Conservation (phyloP, 2,329 filamentous ascomycete genomes). For the Cercospora sp. region DNA sequence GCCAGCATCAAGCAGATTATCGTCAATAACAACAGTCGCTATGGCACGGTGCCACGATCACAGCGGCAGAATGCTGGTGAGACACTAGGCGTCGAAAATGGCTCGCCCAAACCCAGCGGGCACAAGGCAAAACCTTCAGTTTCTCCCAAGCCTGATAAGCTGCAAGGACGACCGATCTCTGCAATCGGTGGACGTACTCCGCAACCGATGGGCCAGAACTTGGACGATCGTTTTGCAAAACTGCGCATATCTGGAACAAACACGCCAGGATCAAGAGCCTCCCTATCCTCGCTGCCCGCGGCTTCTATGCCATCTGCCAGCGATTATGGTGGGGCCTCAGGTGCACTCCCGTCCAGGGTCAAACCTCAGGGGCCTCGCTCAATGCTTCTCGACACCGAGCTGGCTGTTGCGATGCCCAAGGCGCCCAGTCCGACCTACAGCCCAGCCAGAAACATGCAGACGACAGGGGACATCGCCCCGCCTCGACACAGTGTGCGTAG, state of each 20-base stretch:
- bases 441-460: slow-evolving; percentile 70
- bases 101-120: not conserved
- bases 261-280: slow-evolving; percentile 35
- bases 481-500: slow-evolving; percentile 66
- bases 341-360: not conserved
- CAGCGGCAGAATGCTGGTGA: slow-evolving; percentile 11
- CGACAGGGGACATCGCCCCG: slow-evolving; percentile 64
- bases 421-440: slow-evolving; percentile 75
- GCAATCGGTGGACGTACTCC: slow-evolving; percentile 37
- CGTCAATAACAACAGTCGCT: slow-evolving; percentile 55
- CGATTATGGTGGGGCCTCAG: slow-evolving; percentile 37
- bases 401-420: slow-evolving; percentile 64
- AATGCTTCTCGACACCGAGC: slow-evolving; percentile 56
- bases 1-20: slow-evolving; percentile 54
- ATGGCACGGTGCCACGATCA: slow-evolving; percentile 47
- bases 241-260: slow-evolving; percentile 22
- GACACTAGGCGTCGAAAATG: not conserved
- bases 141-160: slow-evolving; percentile 64
- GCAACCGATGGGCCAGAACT: slow-evolving; percentile 48
- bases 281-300: slow-evolving; percentile 31
- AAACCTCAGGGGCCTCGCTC: slow-evolving; percentile 53
- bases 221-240: slow-evolving; percentile 39
- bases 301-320: slow-evolving; percentile 47
- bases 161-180: slow-evolving; percentile 62
- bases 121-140: slow-evolving; percentile 35